Evolutionary conservation across 352 stramenopile genomes (phyloP).

Genomic region (Chrysophaeum taylorii): DNA sequence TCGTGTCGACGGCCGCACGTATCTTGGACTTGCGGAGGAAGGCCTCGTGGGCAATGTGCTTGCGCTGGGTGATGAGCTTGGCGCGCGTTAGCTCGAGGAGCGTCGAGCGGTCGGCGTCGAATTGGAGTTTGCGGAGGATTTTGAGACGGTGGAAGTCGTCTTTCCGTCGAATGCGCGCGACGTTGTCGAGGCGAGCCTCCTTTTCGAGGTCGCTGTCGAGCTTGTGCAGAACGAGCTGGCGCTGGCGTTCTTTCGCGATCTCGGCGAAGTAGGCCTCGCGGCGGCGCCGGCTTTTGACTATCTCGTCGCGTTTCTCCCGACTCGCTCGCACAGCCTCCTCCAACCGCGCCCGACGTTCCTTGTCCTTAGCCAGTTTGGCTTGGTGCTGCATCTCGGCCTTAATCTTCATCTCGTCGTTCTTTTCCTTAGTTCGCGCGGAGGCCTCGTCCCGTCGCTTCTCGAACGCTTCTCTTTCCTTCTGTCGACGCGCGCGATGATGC

Average conservation of each 20-base stretch:
- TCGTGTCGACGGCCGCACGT: slow-evolving; percentile 19
- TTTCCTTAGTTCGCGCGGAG: neutral
- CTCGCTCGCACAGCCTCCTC: neutral
- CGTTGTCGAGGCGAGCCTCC: slow-evolving; percentile 19
- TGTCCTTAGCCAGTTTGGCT: neutral
- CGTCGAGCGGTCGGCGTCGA: slow-evolving; percentile 10
- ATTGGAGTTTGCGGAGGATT: slow-evolving; percentile 1
- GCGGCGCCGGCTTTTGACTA: neutral
- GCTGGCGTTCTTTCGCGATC: slow-evolving; percentile 11
- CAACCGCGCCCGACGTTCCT: neutral
- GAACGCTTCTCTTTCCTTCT: slow-evolving; percentile 7
- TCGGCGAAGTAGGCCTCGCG: slow-evolving; percentile 14
- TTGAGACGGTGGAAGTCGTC: slow-evolving; percentile 23
- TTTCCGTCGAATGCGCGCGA: slow-evolving; percentile 15
- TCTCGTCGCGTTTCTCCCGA: slow-evolving; percentile 1
- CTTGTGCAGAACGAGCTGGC: slow-evolving; percentile 1
- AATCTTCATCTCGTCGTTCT: slow-evolving; percentile 6
- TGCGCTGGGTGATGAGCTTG: slow-evolving; percentile 1
- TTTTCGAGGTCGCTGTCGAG: slow-evolving; percentile 19
- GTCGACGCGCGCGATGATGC: neutral
- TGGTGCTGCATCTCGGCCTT: neutral
- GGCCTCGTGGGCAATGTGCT: slow-evolving; percentile 14
- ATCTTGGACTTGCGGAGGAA: slow-evolving; percentile 21
- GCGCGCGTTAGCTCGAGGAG: slow-evolving; percentile 3
- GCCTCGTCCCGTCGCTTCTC: neutral